Evolutionary conservation across 1,139 yeast genomes (phyloP).

Genomic region (Protomyces lactucae-debilis): DNA sequence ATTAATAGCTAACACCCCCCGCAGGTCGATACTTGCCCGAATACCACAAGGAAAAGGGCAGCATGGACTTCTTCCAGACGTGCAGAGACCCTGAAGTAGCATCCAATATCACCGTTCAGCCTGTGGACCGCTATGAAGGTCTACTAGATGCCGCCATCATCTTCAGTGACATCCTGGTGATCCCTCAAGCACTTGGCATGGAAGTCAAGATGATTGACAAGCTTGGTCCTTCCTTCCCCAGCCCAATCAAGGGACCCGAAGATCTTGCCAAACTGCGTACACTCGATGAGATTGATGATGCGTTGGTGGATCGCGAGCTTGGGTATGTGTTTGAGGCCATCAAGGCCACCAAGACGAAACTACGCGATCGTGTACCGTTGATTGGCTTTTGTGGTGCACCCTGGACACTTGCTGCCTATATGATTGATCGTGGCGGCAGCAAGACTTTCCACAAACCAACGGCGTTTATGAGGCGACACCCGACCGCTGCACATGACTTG

Average conservation of each 20-base stretch:
- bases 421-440: conserved; percentile 97
- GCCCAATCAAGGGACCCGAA: conserved; percentile 70
- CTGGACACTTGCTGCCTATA: conserved; percentile 92
- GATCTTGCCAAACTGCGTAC: conserved; percentile 57
- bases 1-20: conserved; percentile 46
- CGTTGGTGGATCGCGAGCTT: conserved; percentile 57
- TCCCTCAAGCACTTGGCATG: conserved; percentile 99
- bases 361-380: conserved; percentile 86
- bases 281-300: conserved; percentile 47
- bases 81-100: conserved; percentile 94
- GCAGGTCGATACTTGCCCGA: conserved; percentile 60
- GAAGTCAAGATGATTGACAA: conserved; percentile 90
- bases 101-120: conserved; percentile 90
- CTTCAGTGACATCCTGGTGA: conserved; percentile 88
- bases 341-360: conserved; percentile 74
- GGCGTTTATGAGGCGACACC: conserved; percentile 81
- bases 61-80: conserved; percentile 85
- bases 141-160: conserved; percentile 94
- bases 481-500: conserved; percentile 64
- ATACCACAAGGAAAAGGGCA: conserved; percentile 81
- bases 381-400: conserved; percentile 97
- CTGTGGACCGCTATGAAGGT: conserved; percentile 83
- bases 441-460: conserved; percentile 85
- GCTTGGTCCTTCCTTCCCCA: conserved; percentile 88
- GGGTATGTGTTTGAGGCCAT: conserved; percentile 95